Conservation (phyloP, 495 filamentous ascomycete species). For the Melanomma pulvis-pyrius region DNA sequence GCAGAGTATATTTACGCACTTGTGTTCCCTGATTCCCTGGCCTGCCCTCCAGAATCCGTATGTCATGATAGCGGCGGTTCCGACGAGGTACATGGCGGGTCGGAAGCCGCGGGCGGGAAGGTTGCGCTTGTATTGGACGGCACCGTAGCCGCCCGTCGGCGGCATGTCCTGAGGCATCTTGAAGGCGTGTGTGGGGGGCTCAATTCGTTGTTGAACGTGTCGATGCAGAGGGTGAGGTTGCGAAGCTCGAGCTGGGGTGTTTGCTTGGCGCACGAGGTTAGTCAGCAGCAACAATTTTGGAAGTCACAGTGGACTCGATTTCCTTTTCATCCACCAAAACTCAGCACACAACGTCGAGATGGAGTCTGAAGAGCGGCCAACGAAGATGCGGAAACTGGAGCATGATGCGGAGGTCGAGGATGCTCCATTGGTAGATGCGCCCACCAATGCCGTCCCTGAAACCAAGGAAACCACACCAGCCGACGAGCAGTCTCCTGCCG, state of each 20-base stretch:
- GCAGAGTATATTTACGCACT: conserved; percentile 59
- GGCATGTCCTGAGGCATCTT: conserved; percentile 88
- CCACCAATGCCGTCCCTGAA: not conserved
- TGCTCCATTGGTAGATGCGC: conserved; percentile 7
- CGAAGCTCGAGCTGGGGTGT: not conserved
- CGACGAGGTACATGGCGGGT: conserved; percentile 73
- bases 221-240: conserved; percentile 19
- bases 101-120: conserved; percentile 89
- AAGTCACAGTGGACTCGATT: not conserved
- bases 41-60: conserved; percentile 87
- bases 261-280: conserved; percentile 14
- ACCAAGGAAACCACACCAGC: not conserved
- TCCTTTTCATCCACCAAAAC: not conserved
- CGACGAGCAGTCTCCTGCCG: conserved; percentile 12
- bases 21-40: conserved; percentile 78
- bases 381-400: conserved; percentile 55
- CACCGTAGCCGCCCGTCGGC: conserved; percentile 87
- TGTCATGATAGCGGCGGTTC: conserved; percentile 72
- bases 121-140: conserved; percentile 98
- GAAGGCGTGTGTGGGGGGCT: conserved; percentile 33
- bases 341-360: conserved; percentile 55
- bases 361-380: conserved; percentile 58
- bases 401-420: conserved; percentile 30
- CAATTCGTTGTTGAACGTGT: conserved; percentile 17
- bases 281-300: conserved; percentile 13